phyloP scores from a whole-genome alignment of 2,329 filamentous ascomycete genomes.

The Paraphaeosphaeria sporulosa region DNA sequence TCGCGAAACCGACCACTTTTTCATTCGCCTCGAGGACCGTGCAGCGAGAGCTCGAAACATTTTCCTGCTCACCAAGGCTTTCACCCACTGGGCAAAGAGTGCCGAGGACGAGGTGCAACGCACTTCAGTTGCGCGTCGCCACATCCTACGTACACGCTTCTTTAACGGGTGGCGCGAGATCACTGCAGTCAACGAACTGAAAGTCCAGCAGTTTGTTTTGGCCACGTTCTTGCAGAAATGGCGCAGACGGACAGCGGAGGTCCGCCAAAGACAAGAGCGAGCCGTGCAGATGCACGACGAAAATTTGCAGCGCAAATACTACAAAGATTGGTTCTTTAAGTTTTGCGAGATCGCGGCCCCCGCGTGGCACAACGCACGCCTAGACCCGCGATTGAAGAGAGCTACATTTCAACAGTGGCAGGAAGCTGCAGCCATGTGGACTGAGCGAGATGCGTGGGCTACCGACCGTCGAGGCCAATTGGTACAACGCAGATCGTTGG shows the following conservation, averaged over 20 bases:
- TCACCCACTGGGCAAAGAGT: slow-evolving; percentile 73
- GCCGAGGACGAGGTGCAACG: slow-evolving; percentile 70
- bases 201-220: slow-evolving; percentile 60
- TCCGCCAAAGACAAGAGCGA: slow-evolving; percentile 44
- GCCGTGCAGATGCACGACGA: slow-evolving; percentile 43
- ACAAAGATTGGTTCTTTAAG: slow-evolving; percentile 48
- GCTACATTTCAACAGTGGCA: slow-evolving; percentile 38
- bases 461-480: slow-evolving; percentile 28
- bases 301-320: slow-evolving; percentile 42
- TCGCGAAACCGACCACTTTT: slow-evolving; percentile 61
- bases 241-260: slow-evolving; percentile 52
- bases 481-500: slow-evolving; percentile 37
- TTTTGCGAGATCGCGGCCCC: slow-evolving; percentile 46
- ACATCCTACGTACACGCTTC: slow-evolving; percentile 73
- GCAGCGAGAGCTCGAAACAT: slow-evolving; percentile 71
- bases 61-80: slow-evolving; percentile 69
- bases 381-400: slow-evolving; percentile 34
- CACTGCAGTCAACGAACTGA: slow-evolving; percentile 66
- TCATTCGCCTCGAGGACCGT: slow-evolving; percentile 63
- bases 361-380: slow-evolving; percentile 37
- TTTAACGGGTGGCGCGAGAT: slow-evolving; percentile 75
- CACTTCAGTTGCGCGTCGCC: slow-evolving; percentile 72
- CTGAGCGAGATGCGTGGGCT: slow-evolving; percentile 36
- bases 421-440: slow-evolving; percentile 33
- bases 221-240: slow-evolving; percentile 64